Conservation (phyloP, 768 basidiomycete genomes). For the Lyophyllum decastes region DNA sequence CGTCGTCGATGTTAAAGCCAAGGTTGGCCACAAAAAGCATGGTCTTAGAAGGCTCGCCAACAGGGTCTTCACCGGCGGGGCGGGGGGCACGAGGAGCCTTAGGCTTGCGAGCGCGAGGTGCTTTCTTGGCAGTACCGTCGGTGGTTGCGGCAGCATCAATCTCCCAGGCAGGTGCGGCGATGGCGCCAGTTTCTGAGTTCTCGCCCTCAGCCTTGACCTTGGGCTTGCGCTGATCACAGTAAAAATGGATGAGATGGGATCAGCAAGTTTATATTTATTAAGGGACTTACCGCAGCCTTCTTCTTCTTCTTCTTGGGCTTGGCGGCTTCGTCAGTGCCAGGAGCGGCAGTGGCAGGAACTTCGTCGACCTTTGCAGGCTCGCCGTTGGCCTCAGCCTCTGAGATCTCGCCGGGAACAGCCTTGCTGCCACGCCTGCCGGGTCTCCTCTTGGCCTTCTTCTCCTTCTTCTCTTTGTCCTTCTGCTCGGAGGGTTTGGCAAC, state of each 20-base stretch:
- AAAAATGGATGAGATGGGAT: constrained; percentile 20
- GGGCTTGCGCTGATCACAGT: constrained; percentile 53
- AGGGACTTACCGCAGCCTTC: constrained; percentile 56
- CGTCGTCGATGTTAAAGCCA: constrained; percentile 91
- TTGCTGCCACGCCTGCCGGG: constrained; percentile 85
- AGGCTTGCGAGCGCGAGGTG: constrained; percentile 55
- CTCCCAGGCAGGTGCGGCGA: constrained; percentile 31
- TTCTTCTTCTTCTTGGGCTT: constrained; percentile 89
- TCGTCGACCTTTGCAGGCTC: constrained; percentile 63
- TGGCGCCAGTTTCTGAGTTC: constrained; percentile 36
- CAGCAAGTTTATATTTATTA: constrained; percentile 10
- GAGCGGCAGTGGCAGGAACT: constrained; percentile 45
- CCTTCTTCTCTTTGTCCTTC: constrained; percentile 82
- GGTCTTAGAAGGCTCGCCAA: constrained; percentile 85
- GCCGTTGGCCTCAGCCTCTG: constrained; percentile 87
- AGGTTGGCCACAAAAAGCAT: constrained; percentile 98
- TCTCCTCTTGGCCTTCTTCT: constrained; percentile 77
- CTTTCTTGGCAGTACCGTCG: constrained; percentile 47
- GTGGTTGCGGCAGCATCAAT: constrained; percentile 34
- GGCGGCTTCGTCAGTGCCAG: constrained; percentile 66
- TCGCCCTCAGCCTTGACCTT: constrained; percentile 50
- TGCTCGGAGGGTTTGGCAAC: constrained; percentile 89
- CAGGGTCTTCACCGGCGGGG: constrained; percentile 79
- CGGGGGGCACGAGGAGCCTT: constrained; percentile 61
- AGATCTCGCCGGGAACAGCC: constrained; percentile 86